phyloP scores from a whole-genome alignment of 2,329 filamentous ascomycete genomes.

The Cercospora sesami region DNA sequence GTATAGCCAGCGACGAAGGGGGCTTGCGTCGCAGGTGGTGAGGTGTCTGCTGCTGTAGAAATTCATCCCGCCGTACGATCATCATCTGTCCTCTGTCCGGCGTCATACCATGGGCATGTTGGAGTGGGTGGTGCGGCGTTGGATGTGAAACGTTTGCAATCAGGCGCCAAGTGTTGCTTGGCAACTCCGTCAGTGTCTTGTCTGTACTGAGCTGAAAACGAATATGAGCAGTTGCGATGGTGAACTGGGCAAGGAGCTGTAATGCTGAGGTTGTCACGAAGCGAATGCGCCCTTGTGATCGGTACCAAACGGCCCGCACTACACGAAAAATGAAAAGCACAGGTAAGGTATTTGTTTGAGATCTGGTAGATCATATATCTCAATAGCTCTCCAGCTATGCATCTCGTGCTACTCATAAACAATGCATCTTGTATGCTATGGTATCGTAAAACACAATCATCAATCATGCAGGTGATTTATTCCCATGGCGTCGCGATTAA shows the following conservation, averaged over 20 bases:
- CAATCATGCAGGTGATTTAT: not conserved
- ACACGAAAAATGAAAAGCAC: not conserved
- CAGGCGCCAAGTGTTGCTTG: not conserved
- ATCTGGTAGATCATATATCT: not conserved
- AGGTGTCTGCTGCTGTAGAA: not conserved
- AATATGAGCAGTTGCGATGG: no score
- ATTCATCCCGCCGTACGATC: not conserved
- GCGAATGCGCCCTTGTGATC: no score
- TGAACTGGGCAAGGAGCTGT: no score
- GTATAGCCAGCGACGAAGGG: not conserved
- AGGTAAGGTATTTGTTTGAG: not conserved
- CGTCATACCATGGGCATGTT: not conserved
- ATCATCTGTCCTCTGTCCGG: not conserved
- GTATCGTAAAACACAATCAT: constrained; percentile 8
- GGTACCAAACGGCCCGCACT: not conserved
- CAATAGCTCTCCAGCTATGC: not conserved
- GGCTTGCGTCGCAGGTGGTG: not conserved
- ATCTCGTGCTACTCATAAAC: not conserved
- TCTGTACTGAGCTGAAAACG: no score
- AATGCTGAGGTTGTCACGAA: no score
- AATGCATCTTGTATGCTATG: not conserved
- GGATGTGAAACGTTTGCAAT: not conserved
- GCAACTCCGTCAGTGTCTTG: no score
- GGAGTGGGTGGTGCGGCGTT: not conserved
- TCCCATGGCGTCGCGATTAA: constrained; percentile 14